phyloP scores from a whole-genome alignment of 352 stramenopile species.

The Phytopythium oedochilum region DNA sequence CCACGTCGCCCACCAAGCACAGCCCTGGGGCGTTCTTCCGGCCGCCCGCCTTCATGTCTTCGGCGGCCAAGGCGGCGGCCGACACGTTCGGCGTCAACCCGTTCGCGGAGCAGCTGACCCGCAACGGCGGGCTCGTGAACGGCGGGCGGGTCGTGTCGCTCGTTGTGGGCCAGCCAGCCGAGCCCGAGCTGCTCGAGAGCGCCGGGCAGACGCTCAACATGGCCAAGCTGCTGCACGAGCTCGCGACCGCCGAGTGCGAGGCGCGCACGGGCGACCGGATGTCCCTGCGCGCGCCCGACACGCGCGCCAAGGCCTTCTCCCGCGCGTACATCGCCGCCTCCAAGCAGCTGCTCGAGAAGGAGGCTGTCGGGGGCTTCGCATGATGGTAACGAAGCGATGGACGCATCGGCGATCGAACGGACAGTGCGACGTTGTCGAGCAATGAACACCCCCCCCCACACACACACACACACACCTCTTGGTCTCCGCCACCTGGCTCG shows the following conservation, averaged over 20 bases:
- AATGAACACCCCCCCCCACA: no score
- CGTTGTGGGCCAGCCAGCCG: slow-evolving; percentile 24
- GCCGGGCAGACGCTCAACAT: slow-evolving; percentile 73
- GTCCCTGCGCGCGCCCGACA: slow-evolving; percentile 40
- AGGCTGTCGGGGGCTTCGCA: slow-evolving; percentile 19
- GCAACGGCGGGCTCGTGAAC: slow-evolving; percentile 46
- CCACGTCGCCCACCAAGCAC: background rate
- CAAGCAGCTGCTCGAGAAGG: slow-evolving; percentile 65
- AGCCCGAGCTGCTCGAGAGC: slow-evolving; percentile 45
- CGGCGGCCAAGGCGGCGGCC: slow-evolving; percentile 12
- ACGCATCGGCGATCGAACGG: no score
- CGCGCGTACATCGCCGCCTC: slow-evolving; percentile 61
- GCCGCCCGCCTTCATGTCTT: slow-evolving; percentile 11
- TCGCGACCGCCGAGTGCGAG: slow-evolving; percentile 64
- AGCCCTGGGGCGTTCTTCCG: slow-evolving; percentile 2
- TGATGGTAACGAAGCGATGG: no score
- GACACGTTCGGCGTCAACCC: slow-evolving; percentile 23
- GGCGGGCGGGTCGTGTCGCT: slow-evolving; percentile 28
- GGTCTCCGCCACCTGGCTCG: no score
- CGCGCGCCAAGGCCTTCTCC: slow-evolving; percentile 59
- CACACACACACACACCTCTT: no score
- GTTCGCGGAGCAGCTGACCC: slow-evolving; percentile 49
- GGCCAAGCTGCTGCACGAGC: slow-evolving; percentile 69
- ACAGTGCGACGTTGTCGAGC: no score
- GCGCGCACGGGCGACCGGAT: slow-evolving; percentile 55